A percentile compares a stretch with the other conserved stretches of the same genome.
These are phyloP conservation scores for Phytophthora vignae DNA, from an alignment of 352 stramenopile species.

Conservation along the genomic window DNA sequence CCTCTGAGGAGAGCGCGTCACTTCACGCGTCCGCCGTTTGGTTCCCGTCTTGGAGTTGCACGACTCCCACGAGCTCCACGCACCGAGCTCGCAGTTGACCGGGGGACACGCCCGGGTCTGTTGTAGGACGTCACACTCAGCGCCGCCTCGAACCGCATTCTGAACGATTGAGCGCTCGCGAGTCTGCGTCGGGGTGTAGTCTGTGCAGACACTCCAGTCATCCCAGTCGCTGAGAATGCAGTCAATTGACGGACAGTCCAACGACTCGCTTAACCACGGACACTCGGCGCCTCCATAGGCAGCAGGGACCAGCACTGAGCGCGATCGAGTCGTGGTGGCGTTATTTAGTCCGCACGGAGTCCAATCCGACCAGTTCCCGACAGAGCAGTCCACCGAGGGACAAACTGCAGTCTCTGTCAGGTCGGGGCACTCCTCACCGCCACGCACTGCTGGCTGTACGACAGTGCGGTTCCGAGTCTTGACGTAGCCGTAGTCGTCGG, in stretches of 20 bases:
- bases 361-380: constrained; percentile 53
- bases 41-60: constrained; percentile 37
- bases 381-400: constrained; percentile 42
- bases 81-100: constrained; percentile 53
- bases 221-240: constrained; percentile 51
- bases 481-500: constrained; percentile 39
- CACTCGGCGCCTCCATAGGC: constrained; percentile 43
- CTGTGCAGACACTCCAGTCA: constrained; percentile 55
- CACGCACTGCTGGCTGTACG: constrained; percentile 43
- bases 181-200: constrained; percentile 51
- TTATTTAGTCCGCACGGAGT: constrained; percentile 37
- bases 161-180: constrained; percentile 50
- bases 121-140: constrained; percentile 31
- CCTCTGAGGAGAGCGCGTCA: constrained; percentile 34
- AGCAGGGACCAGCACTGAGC: constrained; percentile 28
- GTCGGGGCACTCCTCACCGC: constrained; percentile 49
- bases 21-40: constrained; percentile 35
- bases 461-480: constrained; percentile 48
- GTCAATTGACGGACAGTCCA: constrained; percentile 53
- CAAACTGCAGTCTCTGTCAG: constrained; percentile 50
- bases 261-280: constrained; percentile 31
- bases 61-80: constrained; percentile 35
- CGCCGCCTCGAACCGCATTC: constrained; percentile 43
- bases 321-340: constrained; percentile 37
- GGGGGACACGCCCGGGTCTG: constrained; percentile 49